phyloP scores from a whole-genome alignment of 2,329 filamentous ascomycete species.

The Clonostachys byssicola region DNA sequence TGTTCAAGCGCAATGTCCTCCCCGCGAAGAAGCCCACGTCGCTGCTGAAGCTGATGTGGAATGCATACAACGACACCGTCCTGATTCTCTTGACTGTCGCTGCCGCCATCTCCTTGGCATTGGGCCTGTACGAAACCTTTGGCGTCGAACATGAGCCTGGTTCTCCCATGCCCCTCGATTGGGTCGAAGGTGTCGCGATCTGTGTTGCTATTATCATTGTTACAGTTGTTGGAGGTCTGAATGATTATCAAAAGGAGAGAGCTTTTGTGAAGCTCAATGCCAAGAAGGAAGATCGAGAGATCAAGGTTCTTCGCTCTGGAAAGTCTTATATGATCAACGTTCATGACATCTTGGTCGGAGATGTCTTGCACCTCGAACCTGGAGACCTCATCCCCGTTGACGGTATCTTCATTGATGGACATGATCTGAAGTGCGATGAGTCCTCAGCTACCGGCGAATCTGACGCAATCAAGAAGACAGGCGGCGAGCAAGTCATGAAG shows the following conservation, averaged over 20 bases:
- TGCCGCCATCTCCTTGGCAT: conserved; percentile 59
- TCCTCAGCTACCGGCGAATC: conserved; percentile 72
- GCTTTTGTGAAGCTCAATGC: conserved; percentile 60
- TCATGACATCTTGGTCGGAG: conserved; percentile 64
- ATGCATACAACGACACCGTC: conserved; percentile 65
- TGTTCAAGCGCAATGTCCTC: conserved; percentile 56
- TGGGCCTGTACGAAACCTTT: conserved; percentile 65
- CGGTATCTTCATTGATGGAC: conserved; percentile 59
- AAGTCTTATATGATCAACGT: conserved; percentile 60
- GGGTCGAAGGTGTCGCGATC: conserved; percentile 66
- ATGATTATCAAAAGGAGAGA: conserved; percentile 66
- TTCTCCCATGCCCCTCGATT: conserved; percentile 47
- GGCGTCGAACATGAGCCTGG: conserved; percentile 36
- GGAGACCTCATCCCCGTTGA: conserved; percentile 70
- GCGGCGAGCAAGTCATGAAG: conserved; percentile 53
- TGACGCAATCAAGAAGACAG: conserved; percentile 65
- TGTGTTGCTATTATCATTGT: conserved; percentile 62
- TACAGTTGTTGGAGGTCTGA: conserved; percentile 56
- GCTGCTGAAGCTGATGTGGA: conserved; percentile 59
- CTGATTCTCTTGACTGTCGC: conserved; percentile 63
- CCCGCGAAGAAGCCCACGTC: conserved; percentile 61
- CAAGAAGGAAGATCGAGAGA: conserved; percentile 59
- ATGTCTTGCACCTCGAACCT: conserved; percentile 64
- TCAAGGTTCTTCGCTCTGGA: conserved; percentile 64
- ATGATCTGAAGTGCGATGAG: conserved; percentile 60